These are phyloP conservation scores for Claviceps lovelessii DNA, from an alignment of 2,329 filamentous ascomycete genomes.

Conservation along the genomic window DNA sequence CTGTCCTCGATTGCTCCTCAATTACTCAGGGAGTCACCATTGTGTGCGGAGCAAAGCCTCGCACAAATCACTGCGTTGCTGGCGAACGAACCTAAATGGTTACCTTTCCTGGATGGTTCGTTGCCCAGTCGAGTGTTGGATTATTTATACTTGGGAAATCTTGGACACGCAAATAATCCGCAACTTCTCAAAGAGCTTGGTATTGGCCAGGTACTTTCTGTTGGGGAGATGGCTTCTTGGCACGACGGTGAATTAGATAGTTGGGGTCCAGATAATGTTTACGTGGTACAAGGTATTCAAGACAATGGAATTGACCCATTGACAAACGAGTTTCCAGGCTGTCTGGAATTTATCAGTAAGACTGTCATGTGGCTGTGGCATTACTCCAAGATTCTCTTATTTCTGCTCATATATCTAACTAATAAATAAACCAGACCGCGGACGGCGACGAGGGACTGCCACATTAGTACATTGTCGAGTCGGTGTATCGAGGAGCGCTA, in stretches of 20 bases:
- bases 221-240: conserved; percentile 83
- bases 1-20: conserved; percentile 63
- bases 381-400: background rate
- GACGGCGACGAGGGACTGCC: conserved; percentile 60
- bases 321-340: conserved; percentile 70
- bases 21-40: conserved; percentile 57
- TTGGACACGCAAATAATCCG: conserved; percentile 87
- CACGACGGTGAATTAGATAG: conserved; percentile 50
- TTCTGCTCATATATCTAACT: background rate
- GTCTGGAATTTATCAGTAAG: conserved; percentile 80
- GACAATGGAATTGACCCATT: conserved; percentile 94
- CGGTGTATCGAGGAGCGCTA: conserved; percentile 87
- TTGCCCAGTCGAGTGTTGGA: conserved; percentile 77
- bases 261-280: conserved; percentile 67
- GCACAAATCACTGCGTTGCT: conserved; percentile 38
- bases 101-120: conserved; percentile 72
- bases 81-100: conserved; percentile 59
- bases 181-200: conserved; percentile 66
- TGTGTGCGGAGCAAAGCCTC: conserved; percentile 31
- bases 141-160: conserved; percentile 93
- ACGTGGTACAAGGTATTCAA: conserved; percentile 73
- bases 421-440: conserved; percentile 46
- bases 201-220: conserved; percentile 76
- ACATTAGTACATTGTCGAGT: conserved; percentile 94
- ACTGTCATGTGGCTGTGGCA: background rate